phyloP scores from a whole-genome alignment of 2,329 filamentous ascomycete genomes.

The Paradendryphiella salina region DNA sequence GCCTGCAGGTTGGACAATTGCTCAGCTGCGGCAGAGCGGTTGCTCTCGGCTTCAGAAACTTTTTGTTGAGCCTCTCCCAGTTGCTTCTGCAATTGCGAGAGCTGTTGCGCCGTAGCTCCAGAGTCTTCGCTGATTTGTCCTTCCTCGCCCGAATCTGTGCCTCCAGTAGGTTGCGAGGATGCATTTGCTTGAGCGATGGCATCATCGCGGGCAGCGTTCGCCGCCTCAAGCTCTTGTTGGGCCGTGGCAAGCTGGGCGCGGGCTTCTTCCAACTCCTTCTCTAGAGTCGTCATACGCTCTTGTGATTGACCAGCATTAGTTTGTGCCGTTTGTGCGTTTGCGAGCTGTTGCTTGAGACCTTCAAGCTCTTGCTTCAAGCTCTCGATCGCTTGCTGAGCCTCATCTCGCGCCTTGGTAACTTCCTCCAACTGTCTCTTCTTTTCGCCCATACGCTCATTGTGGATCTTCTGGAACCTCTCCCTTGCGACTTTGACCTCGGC shows the following conservation, averaged over 20 bases:
- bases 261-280: slow-evolving; percentile 29
- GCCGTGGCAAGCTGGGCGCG: slow-evolving; percentile 25
- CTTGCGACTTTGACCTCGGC: slow-evolving; percentile 50
- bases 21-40: slow-evolving; percentile 46
- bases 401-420: slow-evolving; percentile 65
- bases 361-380: slow-evolving; percentile 61
- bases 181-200: slow-evolving; percentile 54
- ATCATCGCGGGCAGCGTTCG: slow-evolving; percentile 66
- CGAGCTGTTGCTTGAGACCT: slow-evolving; percentile 50
- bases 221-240: slow-evolving; percentile 58
- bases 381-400: slow-evolving; percentile 48
- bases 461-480: slow-evolving; percentile 54
- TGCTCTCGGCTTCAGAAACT: slow-evolving; percentile 38
- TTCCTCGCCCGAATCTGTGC: slow-evolving; percentile 51
- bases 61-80: slow-evolving; percentile 39
- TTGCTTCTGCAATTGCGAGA: slow-evolving; percentile 44
- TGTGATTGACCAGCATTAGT: slow-evolving; percentile 21
- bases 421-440: slow-evolving; percentile 55
- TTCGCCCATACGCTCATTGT: slow-evolving; percentile 35
- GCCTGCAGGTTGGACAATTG: slow-evolving; percentile 42
- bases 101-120: slow-evolving; percentile 35
- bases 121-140: slow-evolving; percentile 49
- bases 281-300: slow-evolving; percentile 66
- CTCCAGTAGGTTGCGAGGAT: slow-evolving; percentile 46
- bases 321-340: slow-evolving; percentile 15